Conservation (phyloP, 495 filamentous ascomycete species). For the Chaetomium cochliodes region DNA sequence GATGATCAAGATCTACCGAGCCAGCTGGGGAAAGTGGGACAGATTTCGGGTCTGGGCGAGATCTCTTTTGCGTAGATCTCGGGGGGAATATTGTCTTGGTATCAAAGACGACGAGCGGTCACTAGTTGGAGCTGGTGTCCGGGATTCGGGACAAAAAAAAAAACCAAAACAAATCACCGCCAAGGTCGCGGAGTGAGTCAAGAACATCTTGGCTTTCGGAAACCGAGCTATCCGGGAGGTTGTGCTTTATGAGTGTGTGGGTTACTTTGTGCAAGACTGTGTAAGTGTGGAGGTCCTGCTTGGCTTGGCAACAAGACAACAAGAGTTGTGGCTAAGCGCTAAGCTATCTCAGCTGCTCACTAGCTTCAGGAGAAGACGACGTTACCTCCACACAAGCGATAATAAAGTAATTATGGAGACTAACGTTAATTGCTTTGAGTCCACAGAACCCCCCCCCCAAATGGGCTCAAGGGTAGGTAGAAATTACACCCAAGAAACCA, state of each 20-base stretch:
- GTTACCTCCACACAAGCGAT: not conserved
- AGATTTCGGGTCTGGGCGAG: not conserved
- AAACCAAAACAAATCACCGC: no score
- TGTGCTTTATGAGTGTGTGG: not conserved
- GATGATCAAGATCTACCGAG: constrained; percentile 25
- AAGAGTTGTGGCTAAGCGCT: no score
- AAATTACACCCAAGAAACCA: not conserved
- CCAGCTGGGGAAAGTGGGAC: constrained; percentile 1
- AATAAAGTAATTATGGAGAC: not conserved
- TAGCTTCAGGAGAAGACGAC: not conserved
- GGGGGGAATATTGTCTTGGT: not conserved
- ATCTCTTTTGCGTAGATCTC: no score
- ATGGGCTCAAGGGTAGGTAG: not conserved
- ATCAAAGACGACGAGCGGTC: not conserved
- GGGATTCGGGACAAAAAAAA: no score
- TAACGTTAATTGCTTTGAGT: not conserved
- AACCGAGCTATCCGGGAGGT: not conserved
- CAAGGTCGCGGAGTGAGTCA: no score
- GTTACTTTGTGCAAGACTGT: not conserved
- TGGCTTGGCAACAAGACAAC: constrained; percentile 8
- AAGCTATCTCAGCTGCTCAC: not conserved
- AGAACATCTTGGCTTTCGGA: no score
- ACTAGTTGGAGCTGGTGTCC: no score
- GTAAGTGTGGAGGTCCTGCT: not conserved
- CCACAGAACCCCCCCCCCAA: not conserved